Percentiles rank a stretch among this genome's conserved stretches.
phyloP scores from a whole-genome alignment of 73 alveolate species.

The Blepharisma stoltei region DNA sequence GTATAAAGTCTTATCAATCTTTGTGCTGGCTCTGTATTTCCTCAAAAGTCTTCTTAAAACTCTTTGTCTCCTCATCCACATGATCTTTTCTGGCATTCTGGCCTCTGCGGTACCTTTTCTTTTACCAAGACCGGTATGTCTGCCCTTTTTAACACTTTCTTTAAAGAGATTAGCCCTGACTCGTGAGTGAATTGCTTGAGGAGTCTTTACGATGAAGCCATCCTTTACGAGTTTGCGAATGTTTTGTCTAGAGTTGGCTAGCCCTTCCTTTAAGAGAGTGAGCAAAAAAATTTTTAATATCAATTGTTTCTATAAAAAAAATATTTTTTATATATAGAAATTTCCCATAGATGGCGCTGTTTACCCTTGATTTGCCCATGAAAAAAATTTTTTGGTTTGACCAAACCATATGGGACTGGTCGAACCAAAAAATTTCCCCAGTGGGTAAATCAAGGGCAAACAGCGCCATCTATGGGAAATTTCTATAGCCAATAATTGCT shows the following conservation, averaged over 20 bases:
- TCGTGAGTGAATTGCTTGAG: conserved; percentile 87
- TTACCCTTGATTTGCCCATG: too few species aligned
- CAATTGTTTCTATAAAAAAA: too few species aligned
- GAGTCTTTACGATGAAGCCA: conserved; percentile 87
- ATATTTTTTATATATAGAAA: too few species aligned
- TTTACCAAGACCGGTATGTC: conserved; percentile 95
- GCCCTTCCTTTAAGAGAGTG: too few species aligned
- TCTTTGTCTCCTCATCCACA: conserved; percentile 96
- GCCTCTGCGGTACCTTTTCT: conserved; percentile 92
- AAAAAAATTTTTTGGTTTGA: too few species aligned
- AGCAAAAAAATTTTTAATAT: too few species aligned
- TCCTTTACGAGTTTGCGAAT: conserved; percentile 91
- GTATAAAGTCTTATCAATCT: conserved; percentile 81
- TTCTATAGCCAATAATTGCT: too few species aligned
- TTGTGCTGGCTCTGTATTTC: conserved; percentile 86
- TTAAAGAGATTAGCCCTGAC: conserved; percentile 66
- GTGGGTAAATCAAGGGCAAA: too few species aligned
- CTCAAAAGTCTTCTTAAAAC: conserved; percentile 93
- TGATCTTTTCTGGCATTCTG: conserved; percentile 90
- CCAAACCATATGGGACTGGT: too few species aligned
- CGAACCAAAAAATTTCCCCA: too few species aligned
- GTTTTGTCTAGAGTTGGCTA: conserved; percentile 20
- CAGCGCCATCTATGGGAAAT: too few species aligned
- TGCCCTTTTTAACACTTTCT: conserved; percentile 29
- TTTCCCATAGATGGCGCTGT: too few species aligned